Evolutionary conservation across 768 basidiomycete species (phyloP), one percentile per base, ranked within the genome.

Genomic region (Vararia minispora): DNA sequence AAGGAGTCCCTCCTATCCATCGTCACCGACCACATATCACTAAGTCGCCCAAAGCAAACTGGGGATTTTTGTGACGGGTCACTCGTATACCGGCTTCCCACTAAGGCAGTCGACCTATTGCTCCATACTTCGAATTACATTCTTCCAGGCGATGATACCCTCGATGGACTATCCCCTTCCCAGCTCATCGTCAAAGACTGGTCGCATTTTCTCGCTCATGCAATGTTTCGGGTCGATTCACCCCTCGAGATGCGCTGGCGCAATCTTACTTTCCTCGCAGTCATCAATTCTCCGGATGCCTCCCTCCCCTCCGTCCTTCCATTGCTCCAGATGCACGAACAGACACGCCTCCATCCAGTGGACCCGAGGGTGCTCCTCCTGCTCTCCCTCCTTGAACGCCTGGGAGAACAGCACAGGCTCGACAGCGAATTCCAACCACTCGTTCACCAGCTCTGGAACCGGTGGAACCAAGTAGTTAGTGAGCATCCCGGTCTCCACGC

Each of bases 391-490:
- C 24, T 41, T 28, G 47, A 46, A 23, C 47, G 40, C 4, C 14
- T 41, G 13, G n/a, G 28, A 18, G 28, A 20, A 6, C 10, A 17
- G 17, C 33, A 17, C 3, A 26, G 18, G 6, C 4, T 37, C 24
- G 40, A 35, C 6, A 6, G 27, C 6, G 37, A 49, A 21, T 2
- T 44, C 10, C 37, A 28, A 11, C 33, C 2, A 17, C 22, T 40
- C 22, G 33, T 48, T 20, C 41, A 36, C 22, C 41, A 57, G 12
- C 50, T 73, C n/a, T 71, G 67, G 65, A 49, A 45, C 16, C 48
- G 39, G 13, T 78, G 73, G 70, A 52, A 46, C 46, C 38, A 50
- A 20, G 13, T 40, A 7, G 35, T 42, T 17, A 24, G 43, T 5
- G 37, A 48, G 12, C 41, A 47, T 28, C 32, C 40, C 13, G 23